Evolutionary conservation across 805 yeast genomes (phyloP).

Genomic region (Kodamaea sagamina): DNA sequence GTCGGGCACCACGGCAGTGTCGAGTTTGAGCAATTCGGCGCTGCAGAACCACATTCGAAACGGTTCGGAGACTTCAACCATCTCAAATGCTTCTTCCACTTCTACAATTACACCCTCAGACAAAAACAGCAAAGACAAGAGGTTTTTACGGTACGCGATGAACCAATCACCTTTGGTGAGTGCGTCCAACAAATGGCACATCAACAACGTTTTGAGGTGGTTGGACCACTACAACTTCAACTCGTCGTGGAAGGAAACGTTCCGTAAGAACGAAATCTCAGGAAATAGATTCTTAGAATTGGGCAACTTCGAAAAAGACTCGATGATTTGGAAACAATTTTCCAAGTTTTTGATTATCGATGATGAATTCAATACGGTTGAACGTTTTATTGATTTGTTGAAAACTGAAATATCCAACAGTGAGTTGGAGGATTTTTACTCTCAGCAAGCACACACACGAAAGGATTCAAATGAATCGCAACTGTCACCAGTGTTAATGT

Average conservation of each 20-base stretch:
- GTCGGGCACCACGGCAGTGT: neutral
- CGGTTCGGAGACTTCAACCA: slow-evolving; percentile 37
- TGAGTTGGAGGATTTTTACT: slow-evolving; percentile 14
- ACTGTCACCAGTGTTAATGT: slow-evolving; percentile 14
- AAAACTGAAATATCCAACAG: slow-evolving; percentile 17
- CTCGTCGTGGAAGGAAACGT: slow-evolving; percentile 69
- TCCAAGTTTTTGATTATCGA: slow-evolving; percentile 36
- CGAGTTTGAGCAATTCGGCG: neutral
- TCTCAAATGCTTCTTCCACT: slow-evolving; percentile 32
- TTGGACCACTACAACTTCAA: slow-evolving; percentile 68
- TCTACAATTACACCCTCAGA: slow-evolving; percentile 32
- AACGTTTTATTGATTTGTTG: slow-evolving; percentile 58
- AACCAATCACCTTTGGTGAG: slow-evolving; percentile 25
- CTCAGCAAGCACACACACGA: slow-evolving; percentile 17
- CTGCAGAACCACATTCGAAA: slow-evolving; percentile 29
- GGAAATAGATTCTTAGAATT: slow-evolving; percentile 68
- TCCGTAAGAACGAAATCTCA: slow-evolving; percentile 55
- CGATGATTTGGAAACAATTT: slow-evolving; percentile 49
- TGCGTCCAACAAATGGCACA: slow-evolving; percentile 68
- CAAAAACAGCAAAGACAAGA: slow-evolving; percentile 36
- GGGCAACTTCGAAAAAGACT: slow-evolving; percentile 59
- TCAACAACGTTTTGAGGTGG: slow-evolving; percentile 69
- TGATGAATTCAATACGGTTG: slow-evolving; percentile 52
- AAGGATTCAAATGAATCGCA: slow-evolving; percentile 21
- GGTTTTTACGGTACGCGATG: slow-evolving; percentile 47